phyloP scores from a whole-genome alignment of 2,329 filamentous ascomycete genomes.

The Metarhizium sp. region DNA sequence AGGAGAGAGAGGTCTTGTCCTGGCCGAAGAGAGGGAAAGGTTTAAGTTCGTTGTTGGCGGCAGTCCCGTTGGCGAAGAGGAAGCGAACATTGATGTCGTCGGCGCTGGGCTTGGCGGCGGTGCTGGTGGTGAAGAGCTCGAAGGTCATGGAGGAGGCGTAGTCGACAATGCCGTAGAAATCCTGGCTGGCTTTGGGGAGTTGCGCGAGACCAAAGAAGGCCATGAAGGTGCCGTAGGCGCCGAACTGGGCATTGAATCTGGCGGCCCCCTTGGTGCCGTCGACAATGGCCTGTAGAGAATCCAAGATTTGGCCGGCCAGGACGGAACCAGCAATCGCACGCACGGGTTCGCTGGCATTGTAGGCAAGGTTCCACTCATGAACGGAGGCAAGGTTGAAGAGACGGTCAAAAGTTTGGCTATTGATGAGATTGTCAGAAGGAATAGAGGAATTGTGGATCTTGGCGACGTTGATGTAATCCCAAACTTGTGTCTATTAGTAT shows the following conservation, averaged over 20 bases:
- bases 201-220: slow-evolving; percentile 53
- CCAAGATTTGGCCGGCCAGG: slow-evolving; percentile 45
- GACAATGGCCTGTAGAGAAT: slow-evolving; percentile 43
- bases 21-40: slow-evolving; percentile 53
- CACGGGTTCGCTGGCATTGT: slow-evolving; percentile 62
- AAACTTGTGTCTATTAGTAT: slow-evolving; percentile 30
- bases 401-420: slow-evolving; percentile 46
- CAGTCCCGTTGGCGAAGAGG: slow-evolving; percentile 51
- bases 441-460: slow-evolving; percentile 53
- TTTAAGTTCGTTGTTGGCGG: slow-evolving; percentile 39
- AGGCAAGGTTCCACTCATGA: slow-evolving; percentile 77
- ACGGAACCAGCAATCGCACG: slow-evolving; percentile 50
- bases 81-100: slow-evolving; percentile 50
- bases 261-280: slow-evolving; percentile 25
- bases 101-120: slow-evolving; percentile 29
- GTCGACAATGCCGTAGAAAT: slow-evolving; percentile 72
- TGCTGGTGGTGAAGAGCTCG: slow-evolving; percentile 56
- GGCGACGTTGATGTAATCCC: slow-evolving; percentile 50
- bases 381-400: slow-evolving; percentile 65
- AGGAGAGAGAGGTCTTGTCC: slow-evolving; percentile 46
- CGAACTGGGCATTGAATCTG: slow-evolving; percentile 45
- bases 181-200: slow-evolving; percentile 37
- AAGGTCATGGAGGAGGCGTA: slow-evolving; percentile 78
- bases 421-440: slow-evolving; percentile 49
- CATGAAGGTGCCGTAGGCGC: slow-evolving; percentile 52